Evolutionary conservation across 139 green algal species (phyloP), one percentile per base, ranked within the genome.

Genomic region (Auxenochlorella pyrenoidosa): DNA sequence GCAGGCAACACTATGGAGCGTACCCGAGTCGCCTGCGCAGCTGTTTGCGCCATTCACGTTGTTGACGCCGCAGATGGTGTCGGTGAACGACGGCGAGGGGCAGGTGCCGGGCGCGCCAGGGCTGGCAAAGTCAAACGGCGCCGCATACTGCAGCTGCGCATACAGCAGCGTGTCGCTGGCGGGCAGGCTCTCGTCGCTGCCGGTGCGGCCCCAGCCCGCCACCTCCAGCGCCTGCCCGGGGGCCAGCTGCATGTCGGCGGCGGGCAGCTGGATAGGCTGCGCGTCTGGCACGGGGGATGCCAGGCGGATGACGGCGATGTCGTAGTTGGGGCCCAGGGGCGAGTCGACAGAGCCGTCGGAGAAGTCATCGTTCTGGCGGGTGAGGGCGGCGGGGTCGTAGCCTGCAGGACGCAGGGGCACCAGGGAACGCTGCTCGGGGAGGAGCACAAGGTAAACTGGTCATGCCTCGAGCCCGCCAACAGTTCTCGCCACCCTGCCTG

Each of bases 121-220:
- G 66, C 41, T 73, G 30, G 30, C 32, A 19, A 73, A 73, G 10
- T 73, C 66, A 40, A 73, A 73, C 2, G 66, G 66, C 32, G 66
- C 66, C 32, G 34, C 66, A 34, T 40, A 36, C 10, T 73, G 66
- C 66, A 73, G 66, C 30, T 40, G 32, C 12, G 66, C 66, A 19
- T 40, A 73, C 66, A 73, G 66, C 30, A 73, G 66, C 21, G 66
- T 73, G n/a, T 73, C 66, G 66, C 66, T 73, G 66, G 66, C 66
- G 1, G 66, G 13, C 30, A 73, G 66, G 54, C 54, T 63, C 66
- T 40, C 32, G 3, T 34, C 30, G 66, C 66, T 73, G 66, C 66
- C 34, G 13, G 66, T 73, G 30, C 66, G 66, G 28, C 66, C 66
- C 66, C 66, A 73, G 30, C 66, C 66, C n/a, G 66, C 66, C n/a